Conservation (phyloP, 176 grass and related monocot species). For the Bromus sterilis region DNA sequence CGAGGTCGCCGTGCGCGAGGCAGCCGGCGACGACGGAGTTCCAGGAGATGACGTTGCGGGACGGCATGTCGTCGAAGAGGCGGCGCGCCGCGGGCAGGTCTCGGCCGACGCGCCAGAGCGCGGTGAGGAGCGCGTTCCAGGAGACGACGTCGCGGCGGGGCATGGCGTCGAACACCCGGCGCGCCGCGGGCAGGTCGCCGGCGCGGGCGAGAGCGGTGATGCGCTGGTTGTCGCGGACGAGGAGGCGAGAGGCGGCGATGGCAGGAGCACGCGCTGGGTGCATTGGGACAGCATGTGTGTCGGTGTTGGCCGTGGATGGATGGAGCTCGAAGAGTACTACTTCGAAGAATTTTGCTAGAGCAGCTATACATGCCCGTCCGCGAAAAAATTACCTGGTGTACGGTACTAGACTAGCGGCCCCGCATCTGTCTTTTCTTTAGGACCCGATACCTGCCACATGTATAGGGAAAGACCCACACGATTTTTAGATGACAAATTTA, state of each 20-base stretch:
- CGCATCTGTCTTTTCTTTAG: too few species aligned
- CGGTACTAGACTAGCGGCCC: too few species aligned
- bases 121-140: conserved; percentile 79
- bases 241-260: not conserved
- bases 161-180: conserved; percentile 78
- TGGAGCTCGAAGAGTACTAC: not conserved
- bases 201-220: conserved; percentile 47
- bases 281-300: not conserved
- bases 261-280: not conserved
- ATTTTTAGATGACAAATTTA: too few species aligned
- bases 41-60: conserved; percentile 77
- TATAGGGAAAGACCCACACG: too few species aligned
- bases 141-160: conserved; percentile 58
- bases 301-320: not conserved
- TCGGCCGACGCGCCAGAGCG: conserved; percentile 60
- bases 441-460: too few species aligned
- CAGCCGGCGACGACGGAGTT: conserved; percentile 73
- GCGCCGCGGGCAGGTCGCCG: conserved; percentile 56
- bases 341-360: too few species aligned
- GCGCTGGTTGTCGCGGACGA: conserved; percentile 39
- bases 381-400: too few species aligned
- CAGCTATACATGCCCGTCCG: too few species aligned
- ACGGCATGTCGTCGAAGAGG: conserved; percentile 66
- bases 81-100: conserved; percentile 42
- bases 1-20: conserved; percentile 52